A percentile compares a stretch with the other conserved stretches of the same genome.
Conservation (phyloP, 306 rosid species). For the Fagus crenata region DNA sequence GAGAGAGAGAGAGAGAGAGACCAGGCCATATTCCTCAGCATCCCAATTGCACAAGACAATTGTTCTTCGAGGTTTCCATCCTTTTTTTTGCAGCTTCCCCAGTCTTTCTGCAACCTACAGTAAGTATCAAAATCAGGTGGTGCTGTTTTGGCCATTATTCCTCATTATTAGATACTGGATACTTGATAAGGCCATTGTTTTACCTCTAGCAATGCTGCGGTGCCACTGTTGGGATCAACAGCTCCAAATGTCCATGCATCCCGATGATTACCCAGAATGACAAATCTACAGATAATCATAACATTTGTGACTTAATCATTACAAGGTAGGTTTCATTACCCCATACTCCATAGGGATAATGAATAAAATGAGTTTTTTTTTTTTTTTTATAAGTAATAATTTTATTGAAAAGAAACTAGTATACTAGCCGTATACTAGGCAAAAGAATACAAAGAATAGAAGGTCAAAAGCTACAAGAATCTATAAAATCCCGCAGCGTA, state of each 20-base stretch:
- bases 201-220: constrained; percentile 73
- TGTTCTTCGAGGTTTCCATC: constrained; percentile 80
- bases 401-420: too few species aligned
- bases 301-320: constrained; percentile 17
- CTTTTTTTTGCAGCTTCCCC: constrained; percentile 56
- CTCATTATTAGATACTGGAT: constrained; percentile 5
- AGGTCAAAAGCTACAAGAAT: too few species aligned
- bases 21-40: constrained; percentile 82
- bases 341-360: too few species aligned
- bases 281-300: constrained; percentile 50
- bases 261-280: constrained; percentile 75
- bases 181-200: constrained; percentile 6
- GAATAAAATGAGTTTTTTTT: too few species aligned
- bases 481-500: too few species aligned
- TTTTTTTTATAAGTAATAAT: too few species aligned
- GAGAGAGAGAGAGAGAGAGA: constrained; percentile 31
- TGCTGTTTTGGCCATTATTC: constrained; percentile 11
- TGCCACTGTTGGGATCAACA: constrained; percentile 81
- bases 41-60: constrained; percentile 76
- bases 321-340: constrained; percentile 1
- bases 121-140: constrained; percentile 13
- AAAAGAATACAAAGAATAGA: too few species aligned
- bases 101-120: constrained; percentile 60
- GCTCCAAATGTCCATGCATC: constrained; percentile 92
- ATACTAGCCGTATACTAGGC: too few species aligned